Evolutionary conservation across 345 rosid species (phyloP).

Genomic region (Punica granatum): DNA sequence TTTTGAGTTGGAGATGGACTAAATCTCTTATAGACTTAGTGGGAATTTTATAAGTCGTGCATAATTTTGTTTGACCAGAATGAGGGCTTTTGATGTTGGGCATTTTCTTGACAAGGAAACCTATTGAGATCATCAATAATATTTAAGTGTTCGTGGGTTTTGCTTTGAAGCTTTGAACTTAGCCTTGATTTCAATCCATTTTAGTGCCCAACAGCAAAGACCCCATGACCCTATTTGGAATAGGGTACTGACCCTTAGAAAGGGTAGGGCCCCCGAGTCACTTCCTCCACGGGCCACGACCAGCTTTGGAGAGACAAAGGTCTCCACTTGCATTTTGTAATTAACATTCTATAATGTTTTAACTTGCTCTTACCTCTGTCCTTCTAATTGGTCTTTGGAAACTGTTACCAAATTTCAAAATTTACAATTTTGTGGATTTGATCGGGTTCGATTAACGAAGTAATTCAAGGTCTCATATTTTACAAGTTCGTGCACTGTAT

Average conservation of each 20-base stretch:
- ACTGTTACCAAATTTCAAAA: background rate
- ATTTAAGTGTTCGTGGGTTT: background rate
- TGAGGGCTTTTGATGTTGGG: background rate
- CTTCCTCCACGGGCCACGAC: background rate
- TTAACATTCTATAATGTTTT: background rate
- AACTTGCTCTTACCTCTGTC: background rate
- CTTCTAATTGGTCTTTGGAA: background rate
- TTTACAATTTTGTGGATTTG: background rate
- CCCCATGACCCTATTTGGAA: conserved; percentile 7
- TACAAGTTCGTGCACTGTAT: too few relatives aligned
- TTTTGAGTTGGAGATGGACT: too few relatives aligned
- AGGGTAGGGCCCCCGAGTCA: background rate
- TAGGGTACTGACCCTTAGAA: conserved; percentile 4
- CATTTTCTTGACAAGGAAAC: conserved; percentile 1
- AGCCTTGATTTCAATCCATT: conserved; percentile 5
- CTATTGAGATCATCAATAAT: background rate
- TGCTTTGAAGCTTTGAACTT: conserved; percentile 25
- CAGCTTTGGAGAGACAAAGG: conserved; percentile 1
- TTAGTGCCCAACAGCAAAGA: conserved; percentile 15
- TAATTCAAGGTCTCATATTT: too few relatives aligned
- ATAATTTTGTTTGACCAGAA: background rate
- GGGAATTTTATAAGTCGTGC: too few relatives aligned
- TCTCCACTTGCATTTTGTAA: conserved; percentile 3
- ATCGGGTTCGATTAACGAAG: background rate
- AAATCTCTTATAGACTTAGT: too few relatives aligned